Conservation (phyloP, 108 stramenopile genomes). For the Pseudonitzschia pungens region DNA sequence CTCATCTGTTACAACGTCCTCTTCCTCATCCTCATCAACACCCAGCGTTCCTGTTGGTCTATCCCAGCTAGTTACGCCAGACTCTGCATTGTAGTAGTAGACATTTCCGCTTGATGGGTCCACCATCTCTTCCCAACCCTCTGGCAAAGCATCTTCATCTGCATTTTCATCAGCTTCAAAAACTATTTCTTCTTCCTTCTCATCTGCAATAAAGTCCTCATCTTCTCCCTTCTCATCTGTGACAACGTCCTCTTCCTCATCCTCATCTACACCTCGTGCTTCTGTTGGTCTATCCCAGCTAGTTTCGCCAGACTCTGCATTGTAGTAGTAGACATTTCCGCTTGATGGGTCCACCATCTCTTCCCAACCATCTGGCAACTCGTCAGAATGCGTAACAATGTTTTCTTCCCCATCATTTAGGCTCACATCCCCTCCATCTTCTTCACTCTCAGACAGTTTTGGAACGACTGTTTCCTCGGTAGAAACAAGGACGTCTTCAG, state of each 20-base stretch:
- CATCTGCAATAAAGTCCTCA: neutral
- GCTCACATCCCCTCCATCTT: neutral
- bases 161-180: neutral
- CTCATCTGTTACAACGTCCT: neutral
- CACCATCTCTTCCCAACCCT: neutral
- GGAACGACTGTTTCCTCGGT: too few species aligned
- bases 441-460: neutral
- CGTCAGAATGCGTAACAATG: too few species aligned
- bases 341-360: constrained; percentile 41
- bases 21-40: neutral
- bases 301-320: constrained; percentile 54
- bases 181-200: neutral
- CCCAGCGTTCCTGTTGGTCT: constrained; percentile 32
- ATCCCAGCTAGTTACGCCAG: constrained; percentile 83
- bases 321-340: constrained; percentile 61
- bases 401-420: too few species aligned
- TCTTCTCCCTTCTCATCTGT: constrained; percentile 3
- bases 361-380: constrained; percentile 56
- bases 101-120: neutral
- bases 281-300: constrained; percentile 51
- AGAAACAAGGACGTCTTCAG: too few species aligned
- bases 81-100: constrained; percentile 81
- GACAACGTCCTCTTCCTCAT: neutral
- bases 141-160: neutral
- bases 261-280: constrained; percentile 1